A percentile compares a stretch with the other conserved stretches of the same genome.
These are phyloP conservation scores for Rhizopogon vulgaris DNA, from an alignment of 768 basidiomycete genomes.

Conservation along the genomic window DNA sequence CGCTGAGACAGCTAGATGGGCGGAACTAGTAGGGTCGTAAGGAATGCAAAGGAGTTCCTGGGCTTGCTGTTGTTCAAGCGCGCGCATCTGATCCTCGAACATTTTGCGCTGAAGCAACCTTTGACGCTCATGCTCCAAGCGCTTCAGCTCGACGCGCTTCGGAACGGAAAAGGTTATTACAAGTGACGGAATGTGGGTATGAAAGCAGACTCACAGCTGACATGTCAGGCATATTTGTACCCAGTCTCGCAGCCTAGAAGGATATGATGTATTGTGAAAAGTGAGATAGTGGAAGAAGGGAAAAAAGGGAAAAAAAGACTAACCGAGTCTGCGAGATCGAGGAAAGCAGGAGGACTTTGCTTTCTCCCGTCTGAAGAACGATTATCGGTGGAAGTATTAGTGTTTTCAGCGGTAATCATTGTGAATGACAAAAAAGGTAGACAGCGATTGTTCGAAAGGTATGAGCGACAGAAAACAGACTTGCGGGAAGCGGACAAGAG, in stretches of 20 bases:
- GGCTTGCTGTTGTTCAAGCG: constrained; percentile 85
- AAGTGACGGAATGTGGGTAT: background rate
- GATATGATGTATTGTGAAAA: background rate
- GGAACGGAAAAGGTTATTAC: constrained; percentile 3
- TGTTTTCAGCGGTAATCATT: constrained; percentile 72
- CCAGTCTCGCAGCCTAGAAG: constrained; percentile 70
- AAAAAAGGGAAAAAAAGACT: constrained; percentile 25
- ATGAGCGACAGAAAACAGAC: constrained; percentile 39
- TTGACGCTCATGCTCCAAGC: constrained; percentile 81
- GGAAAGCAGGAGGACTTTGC: constrained; percentile 86
- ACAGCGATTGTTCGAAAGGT: constrained; percentile 47
- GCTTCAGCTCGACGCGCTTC: constrained; percentile 86
- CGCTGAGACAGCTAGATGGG: constrained; percentile 79
- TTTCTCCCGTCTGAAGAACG: constrained; percentile 65
- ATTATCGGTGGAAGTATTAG: constrained; percentile 71
- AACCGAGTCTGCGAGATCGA: constrained; percentile 92
- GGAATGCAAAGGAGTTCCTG: constrained; percentile 78
- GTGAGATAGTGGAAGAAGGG: background rate
- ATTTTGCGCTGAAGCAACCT: constrained; percentile 78
- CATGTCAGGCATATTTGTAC: constrained; percentile 82
- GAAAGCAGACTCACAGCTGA: constrained; percentile 59
- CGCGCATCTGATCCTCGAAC: constrained; percentile 97
- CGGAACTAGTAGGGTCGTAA: constrained; percentile 49
- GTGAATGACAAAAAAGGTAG: constrained; percentile 36
- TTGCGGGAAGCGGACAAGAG: constrained; percentile 35